phyloP scores from a whole-genome alignment of 495 filamentous ascomycete genomes.

The Tuber calosporum region DNA sequence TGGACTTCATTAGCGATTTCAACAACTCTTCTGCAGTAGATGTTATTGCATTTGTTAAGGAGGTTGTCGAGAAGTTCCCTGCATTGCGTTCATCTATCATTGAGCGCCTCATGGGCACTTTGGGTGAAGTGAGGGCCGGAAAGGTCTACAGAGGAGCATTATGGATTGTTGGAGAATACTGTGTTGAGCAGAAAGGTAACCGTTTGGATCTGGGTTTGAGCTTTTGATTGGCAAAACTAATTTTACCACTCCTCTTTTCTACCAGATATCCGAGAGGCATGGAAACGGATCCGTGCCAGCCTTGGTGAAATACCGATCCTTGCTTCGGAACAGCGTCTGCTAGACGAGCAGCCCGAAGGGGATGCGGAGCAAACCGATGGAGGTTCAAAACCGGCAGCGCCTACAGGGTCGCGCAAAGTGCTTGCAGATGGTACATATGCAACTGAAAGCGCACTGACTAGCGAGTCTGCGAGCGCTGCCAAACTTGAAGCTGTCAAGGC shows the following conservation, averaged over 20 bases:
- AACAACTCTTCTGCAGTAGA: conserved; percentile 95
- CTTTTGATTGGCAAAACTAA: not conserved
- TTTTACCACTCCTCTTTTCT: not conserved
- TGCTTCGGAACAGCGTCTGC: conserved; percentile 84
- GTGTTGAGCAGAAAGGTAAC: conserved; percentile 62
- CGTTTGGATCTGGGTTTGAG: not conserved
- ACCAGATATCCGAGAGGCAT: conserved; percentile 82
- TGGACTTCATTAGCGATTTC: conserved; percentile 99
- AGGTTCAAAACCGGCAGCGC: conserved; percentile 65
- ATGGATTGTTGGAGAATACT: conserved; percentile 98
- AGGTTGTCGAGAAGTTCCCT: conserved; percentile 98
- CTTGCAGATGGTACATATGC: conserved; percentile 96
- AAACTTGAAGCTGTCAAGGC: conserved; percentile 95
- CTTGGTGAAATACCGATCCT: conserved; percentile 96
- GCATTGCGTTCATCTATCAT: conserved; percentile 79
- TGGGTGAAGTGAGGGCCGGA: conserved; percentile 89
- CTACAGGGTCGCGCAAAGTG: conserved; percentile 80
- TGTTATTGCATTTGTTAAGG: conserved; percentile 97
- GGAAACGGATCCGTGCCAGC: conserved; percentile 90
- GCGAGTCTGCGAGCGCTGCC: conserved; percentile 77
- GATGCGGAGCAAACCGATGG: conserved; percentile 49
- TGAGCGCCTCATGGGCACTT: conserved; percentile 76
- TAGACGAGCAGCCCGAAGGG: conserved; percentile 63
- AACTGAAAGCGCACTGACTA: conserved; percentile 91
- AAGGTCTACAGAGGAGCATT: conserved; percentile 95